These are phyloP conservation scores for Lobosporangium transversale DNA, from an alignment of 192 early-diverging fungal genomes.

Conservation along the genomic window DNA sequence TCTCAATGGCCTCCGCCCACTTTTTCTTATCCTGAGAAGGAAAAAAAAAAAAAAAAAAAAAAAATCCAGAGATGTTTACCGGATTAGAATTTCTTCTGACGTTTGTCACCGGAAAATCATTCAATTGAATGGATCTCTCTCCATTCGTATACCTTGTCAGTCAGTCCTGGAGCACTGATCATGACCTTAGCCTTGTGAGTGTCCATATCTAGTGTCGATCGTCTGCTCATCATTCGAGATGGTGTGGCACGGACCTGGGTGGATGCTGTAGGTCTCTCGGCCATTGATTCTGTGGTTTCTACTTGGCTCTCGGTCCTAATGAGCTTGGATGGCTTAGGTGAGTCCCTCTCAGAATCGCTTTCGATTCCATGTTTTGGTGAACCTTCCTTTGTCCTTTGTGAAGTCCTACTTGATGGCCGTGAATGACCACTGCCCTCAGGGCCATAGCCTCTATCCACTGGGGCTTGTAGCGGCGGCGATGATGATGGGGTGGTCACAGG, in stretches of 20 bases:
- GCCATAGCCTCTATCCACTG: not conserved
- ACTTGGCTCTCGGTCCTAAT: constrained; percentile 17
- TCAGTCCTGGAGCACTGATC: constrained; percentile 1
- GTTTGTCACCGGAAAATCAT: too few relatives aligned
- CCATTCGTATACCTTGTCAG: not conserved
- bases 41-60: not conserved
- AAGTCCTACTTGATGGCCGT: constrained; percentile 2
- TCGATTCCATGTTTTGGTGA: constrained; percentile 20
- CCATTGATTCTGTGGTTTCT: not conserved
- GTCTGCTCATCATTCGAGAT: constrained; percentile 4
- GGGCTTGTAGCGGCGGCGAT: not conserved
- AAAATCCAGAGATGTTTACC: too few relatives aligned
- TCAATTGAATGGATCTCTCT: not conserved
- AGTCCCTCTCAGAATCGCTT: constrained; percentile 8
- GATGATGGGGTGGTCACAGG: not conserved
- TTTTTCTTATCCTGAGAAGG: not conserved
- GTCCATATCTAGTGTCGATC: constrained; percentile 5
- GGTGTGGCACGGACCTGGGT: not conserved
- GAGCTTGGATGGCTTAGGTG: constrained; percentile 12
- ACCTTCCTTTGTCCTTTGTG: constrained; percentile 1
- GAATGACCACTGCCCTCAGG: not conserved
- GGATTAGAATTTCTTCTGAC: too few relatives aligned
- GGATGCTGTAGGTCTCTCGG: too few relatives aligned
- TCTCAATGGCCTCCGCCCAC: not conserved
- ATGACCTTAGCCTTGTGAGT: not conserved